Evolutionary conservation across 2,329 filamentous ascomycete species (phyloP).

Genomic region (Penicillium glabrum): DNA sequence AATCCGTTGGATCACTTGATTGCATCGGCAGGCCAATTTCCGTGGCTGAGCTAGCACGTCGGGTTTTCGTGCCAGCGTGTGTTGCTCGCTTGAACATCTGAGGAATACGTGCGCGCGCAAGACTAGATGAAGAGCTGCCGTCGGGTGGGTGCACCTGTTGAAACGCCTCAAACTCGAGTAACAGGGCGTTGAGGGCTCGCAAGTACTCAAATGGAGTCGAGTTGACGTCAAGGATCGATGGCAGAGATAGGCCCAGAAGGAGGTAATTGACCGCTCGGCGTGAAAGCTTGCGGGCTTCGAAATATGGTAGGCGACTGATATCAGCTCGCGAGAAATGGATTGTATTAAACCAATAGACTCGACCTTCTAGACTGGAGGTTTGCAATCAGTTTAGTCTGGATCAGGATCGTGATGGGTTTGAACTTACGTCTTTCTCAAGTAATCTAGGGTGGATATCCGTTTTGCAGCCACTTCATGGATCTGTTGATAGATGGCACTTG

Average conservation of each 20-base stretch:
- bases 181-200: conserved; percentile 77
- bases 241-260: conserved; percentile 86
- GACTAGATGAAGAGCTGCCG: conserved; percentile 64
- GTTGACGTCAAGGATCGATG: conserved; percentile 82
- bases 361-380: conserved; percentile 74
- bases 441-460: conserved; percentile 90
- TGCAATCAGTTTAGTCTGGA: conserved; percentile 11
- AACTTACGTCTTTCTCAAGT: conserved; percentile 84
- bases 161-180: conserved; percentile 91
- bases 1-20: conserved; percentile 48
- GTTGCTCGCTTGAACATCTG: conserved; percentile 75
- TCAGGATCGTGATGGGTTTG: not conserved
- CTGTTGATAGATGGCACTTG: conserved; percentile 60
- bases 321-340: conserved; percentile 84
- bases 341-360: conserved; percentile 98
- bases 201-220: conserved; percentile 81
- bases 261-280: conserved; percentile 92
- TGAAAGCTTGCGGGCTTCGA: conserved; percentile 78
- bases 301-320: conserved; percentile 78
- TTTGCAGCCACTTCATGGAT: conserved; percentile 87
- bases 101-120: conserved; percentile 76
- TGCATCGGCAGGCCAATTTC: conserved; percentile 59
- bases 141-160: conserved; percentile 82
- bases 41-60: conserved; percentile 58
- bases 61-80: conserved; percentile 58